Evolutionary conservation across 345 rosid genomes (phyloP), one percentile per base, ranked within the genome.

Genomic region (Hibiscus trionum): DNA sequence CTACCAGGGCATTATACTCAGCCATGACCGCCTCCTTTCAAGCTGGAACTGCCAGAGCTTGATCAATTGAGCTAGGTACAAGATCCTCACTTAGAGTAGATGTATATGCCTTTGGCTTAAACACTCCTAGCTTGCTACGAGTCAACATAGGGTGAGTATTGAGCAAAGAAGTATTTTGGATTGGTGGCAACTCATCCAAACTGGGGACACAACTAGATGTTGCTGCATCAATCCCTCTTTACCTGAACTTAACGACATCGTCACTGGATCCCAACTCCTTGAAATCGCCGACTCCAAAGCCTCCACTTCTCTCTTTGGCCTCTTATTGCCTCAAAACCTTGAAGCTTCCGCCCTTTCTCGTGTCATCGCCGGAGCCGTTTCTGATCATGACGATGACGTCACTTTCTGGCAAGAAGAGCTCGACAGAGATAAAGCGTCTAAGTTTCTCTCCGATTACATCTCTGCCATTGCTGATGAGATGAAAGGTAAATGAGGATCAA

Each of bases 221-320:
- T n/a, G n/a, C n/a, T n/a, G n/a, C n/a, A n/a, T 85, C 63, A 78
- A 79, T 56, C 67, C 78, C 73, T 78, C 83, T 19, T 72, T 77
- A 1, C 86, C 85, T 42, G 86, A 83, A 42, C 78, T 79, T 19
- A 11, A 46, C 65, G 63, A 55, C 61, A 21, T 57, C 69, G 15
- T 79, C 56, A 91, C 81, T 31, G 96, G 91, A 60, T 85, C 92
- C 74, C 83, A 84, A 74, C 84, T 91, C 73, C 84, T 93, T 6
- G 85, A 88, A 21, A 75, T 88, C 15, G 90, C 86, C 1, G 88
- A 88, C 60, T 79, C 92, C 50, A 79, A 77, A 70, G 91, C 81
- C 35, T 82, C 89, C 0, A 63, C 70, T 10, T 82, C 86, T 5
- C 86, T 90, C 77, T 80, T 76, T 15, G 88, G 86, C 12, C 75